phyloP scores from a whole-genome alignment of 345 rosid genomes.

The Triadica sebifera region DNA sequence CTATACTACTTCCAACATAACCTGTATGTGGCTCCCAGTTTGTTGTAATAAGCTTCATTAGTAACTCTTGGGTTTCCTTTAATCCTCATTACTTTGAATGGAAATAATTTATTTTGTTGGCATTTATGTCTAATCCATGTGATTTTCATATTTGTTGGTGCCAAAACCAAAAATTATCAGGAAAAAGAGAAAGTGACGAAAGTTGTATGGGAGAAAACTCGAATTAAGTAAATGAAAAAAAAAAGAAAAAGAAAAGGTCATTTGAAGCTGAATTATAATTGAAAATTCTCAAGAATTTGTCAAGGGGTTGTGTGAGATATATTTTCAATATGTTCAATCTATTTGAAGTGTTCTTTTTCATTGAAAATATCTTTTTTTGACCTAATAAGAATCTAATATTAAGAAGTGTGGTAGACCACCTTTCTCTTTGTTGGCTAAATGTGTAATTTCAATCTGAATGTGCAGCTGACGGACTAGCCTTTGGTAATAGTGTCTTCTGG shows the following conservation, averaged over 20 bases:
- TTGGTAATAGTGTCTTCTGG: conserved; percentile 87
- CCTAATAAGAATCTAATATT: conserved; percentile 1
- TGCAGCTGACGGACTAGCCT: conserved; percentile 69
- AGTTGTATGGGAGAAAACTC: neutral
- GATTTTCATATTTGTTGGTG: neutral
- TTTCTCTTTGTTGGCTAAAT: conserved; percentile 24
- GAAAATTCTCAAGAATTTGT: too few species aligned
- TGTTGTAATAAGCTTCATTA: neutral
- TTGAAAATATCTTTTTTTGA: neutral
- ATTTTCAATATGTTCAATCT: too few species aligned
- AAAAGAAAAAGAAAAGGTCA: neutral
- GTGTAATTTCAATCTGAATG: conserved; percentile 31
- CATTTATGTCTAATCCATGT: neutral
- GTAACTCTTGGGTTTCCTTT: neutral
- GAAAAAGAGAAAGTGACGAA: neutral
- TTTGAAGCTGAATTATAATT: too few species aligned
- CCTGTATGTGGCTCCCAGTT: neutral
- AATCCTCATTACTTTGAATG: neutral
- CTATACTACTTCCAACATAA: neutral
- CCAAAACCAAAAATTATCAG: neutral
- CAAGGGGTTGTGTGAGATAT: too few species aligned
- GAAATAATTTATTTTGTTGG: neutral
- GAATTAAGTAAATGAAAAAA: neutral
- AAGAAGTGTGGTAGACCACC: conserved; percentile 15
- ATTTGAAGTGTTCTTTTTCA: too few species aligned